These are phyloP conservation scores for Salix arbutifolia DNA, from an alignment of 345 rosid species.

Conservation along the genomic window DNA sequence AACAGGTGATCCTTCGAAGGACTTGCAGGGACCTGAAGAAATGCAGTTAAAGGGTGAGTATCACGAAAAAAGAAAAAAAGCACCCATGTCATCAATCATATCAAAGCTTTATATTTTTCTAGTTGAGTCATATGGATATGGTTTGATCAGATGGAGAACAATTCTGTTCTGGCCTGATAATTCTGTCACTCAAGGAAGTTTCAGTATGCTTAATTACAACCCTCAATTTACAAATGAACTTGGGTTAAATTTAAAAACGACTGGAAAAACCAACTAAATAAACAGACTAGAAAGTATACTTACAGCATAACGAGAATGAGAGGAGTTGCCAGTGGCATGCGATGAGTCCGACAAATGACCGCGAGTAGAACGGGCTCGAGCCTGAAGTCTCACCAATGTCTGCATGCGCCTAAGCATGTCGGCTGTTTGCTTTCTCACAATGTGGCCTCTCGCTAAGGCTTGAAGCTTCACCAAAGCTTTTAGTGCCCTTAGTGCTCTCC, in stretches of 20 bases:
- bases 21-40: conserved; percentile 29
- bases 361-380: conserved; percentile 30
- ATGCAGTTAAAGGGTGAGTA: neutral
- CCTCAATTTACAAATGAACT: neutral
- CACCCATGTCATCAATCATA: neutral
- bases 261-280: neutral
- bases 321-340: conserved; percentile 13
- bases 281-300: conserved; percentile 6
- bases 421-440: conserved; percentile 32
- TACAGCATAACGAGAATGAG: conserved; percentile 12
- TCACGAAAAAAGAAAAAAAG: neutral
- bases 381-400: conserved; percentile 24
- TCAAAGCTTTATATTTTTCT: neutral
- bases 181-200: neutral
- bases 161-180: neutral
- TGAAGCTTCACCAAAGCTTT: conserved; percentile 33
- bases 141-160: neutral
- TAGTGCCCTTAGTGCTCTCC: conserved; percentile 34
- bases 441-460: conserved; percentile 35
- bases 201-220: neutral
- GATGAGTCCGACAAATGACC: conserved; percentile 8
- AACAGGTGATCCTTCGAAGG: conserved; percentile 19
- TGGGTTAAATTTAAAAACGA: neutral
- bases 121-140: neutral
- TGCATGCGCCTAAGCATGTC: conserved; percentile 39